phyloP scores from a whole-genome alignment of 2,329 filamentous ascomycete species.

The Fusarium clavum region DNA sequence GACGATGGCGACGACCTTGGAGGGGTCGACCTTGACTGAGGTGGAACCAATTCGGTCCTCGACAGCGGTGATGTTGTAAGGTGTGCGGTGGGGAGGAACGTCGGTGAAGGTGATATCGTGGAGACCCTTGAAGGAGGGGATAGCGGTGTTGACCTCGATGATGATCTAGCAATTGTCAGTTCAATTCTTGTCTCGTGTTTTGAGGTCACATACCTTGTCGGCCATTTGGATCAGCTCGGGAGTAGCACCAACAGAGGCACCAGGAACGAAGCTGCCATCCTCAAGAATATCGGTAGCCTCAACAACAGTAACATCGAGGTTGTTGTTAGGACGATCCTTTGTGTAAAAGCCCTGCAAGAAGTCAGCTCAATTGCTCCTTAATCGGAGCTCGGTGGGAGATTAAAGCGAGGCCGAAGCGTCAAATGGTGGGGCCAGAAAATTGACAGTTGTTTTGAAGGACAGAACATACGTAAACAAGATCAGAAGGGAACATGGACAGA shows the following conservation, averaged over 20 bases:
- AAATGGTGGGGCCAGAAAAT: constrained; percentile 25
- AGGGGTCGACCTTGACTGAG: constrained; percentile 85
- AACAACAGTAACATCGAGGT: constrained; percentile 84
- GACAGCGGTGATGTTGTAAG: constrained; percentile 85
- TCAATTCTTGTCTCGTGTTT: no score
- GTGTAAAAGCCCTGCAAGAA: constrained; percentile 84
- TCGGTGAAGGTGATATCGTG: constrained; percentile 95
- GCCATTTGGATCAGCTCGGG: constrained; percentile 91
- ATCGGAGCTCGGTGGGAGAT: constrained; percentile 34
- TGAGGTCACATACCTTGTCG: constrained; percentile 82
- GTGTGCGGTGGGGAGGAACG: constrained; percentile 82
- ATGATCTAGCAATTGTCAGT: constrained; percentile 69
- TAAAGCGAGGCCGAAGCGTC: constrained; percentile 32
- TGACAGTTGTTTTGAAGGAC: no score
- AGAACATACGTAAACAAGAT: constrained; percentile 78
- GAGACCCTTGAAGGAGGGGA: constrained; percentile 86
- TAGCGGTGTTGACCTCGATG: constrained; percentile 89
- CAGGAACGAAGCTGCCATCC: constrained; percentile 88
- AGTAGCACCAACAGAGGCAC: constrained; percentile 85
- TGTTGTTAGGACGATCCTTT: constrained; percentile 78
- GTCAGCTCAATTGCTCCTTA: constrained; percentile 28
- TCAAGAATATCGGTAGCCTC: constrained; percentile 89
- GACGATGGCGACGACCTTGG: constrained; percentile 85
- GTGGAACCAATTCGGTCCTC: constrained; percentile 88
- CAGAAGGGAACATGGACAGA: constrained; percentile 89